Percentiles rank a stretch among this genome's conserved stretches.
Evolutionary conservation across 176 grass and related monocot species (phyloP).

Genomic region (Calamus simplicifolius): DNA sequence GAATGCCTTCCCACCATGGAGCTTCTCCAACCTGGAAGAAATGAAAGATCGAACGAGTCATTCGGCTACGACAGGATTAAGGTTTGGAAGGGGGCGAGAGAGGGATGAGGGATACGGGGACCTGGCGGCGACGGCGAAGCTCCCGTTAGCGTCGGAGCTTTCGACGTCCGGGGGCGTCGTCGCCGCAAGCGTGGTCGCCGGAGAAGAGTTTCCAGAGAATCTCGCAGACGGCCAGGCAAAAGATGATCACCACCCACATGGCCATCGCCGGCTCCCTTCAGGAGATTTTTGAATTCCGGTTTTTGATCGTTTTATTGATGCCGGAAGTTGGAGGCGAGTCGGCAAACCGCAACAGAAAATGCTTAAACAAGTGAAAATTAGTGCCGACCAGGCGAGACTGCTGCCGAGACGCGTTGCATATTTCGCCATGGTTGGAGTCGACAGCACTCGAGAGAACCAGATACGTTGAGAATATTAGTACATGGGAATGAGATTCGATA

Average conservation of each 20-base stretch:
- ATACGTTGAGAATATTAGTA: too few relatives aligned
- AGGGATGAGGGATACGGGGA: not conserved
- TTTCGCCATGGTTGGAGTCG: too few relatives aligned
- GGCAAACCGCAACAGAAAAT: too few relatives aligned
- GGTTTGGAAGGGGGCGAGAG: not conserved
- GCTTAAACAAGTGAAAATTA: too few relatives aligned
- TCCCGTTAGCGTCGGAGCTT: conserved; percentile 62
- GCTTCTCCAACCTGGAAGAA: conserved; percentile 73
- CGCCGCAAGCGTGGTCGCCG: not conserved
- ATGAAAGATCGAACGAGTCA: not conserved
- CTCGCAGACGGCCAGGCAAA: conserved; percentile 60
- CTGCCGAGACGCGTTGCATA: too few relatives aligned
- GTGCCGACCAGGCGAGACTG: too few relatives aligned
- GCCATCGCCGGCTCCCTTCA: not conserved
- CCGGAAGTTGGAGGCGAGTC: too few relatives aligned
- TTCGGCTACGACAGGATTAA: not conserved
- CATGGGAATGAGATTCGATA: too few relatives aligned
- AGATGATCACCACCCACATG: conserved; percentile 85
- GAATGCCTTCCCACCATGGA: conserved; percentile 70
- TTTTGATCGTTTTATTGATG: too few relatives aligned
- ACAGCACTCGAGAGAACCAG: too few relatives aligned
- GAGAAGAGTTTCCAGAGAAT: conserved; percentile 45
- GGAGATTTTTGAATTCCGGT: too few relatives aligned
- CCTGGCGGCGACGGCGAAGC: conserved; percentile 71
- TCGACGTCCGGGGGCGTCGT: conserved; percentile 47